Percentiles rank a stretch among this genome's conserved stretches.
Conservation (phyloP, 176 grass and related monocot genomes). For the Triticum timopheevii region DNA sequence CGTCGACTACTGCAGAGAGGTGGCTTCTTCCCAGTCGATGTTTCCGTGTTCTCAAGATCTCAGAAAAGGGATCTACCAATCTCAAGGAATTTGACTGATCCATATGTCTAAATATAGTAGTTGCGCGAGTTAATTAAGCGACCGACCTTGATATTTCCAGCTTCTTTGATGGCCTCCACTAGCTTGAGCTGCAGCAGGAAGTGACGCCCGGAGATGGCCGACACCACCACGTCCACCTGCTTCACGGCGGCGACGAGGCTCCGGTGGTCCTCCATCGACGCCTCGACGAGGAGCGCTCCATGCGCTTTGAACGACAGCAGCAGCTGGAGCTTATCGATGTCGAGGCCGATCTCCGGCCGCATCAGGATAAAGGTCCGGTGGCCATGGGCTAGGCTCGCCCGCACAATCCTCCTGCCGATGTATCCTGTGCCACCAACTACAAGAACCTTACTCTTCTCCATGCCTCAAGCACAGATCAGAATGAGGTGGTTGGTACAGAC, state of each 20-base stretch:
- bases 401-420: slow-evolving; percentile 38
- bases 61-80: neutral
- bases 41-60: neutral
- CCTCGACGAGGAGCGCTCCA: slow-evolving; percentile 51
- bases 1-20: neutral
- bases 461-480: neutral
- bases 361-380: slow-evolving; percentile 52
- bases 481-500: neutral
- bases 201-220: slow-evolving; percentile 24
- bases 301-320: slow-evolving; percentile 55
- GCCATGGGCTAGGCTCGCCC: slow-evolving; percentile 39
- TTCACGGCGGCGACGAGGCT: slow-evolving; percentile 50
- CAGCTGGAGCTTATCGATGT: slow-evolving; percentile 43
- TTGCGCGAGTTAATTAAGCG: neutral
- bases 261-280: slow-evolving; percentile 44
- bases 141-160: slow-evolving; percentile 57
- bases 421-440: slow-evolving; percentile 44
- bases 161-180: slow-evolving; percentile 66
- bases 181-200: slow-evolving; percentile 50
- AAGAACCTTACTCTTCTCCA: slow-evolving; percentile 27
- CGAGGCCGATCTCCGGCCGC: slow-evolving; percentile 44
- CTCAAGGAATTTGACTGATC: neutral
- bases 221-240: slow-evolving; percentile 65
- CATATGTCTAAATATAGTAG: neutral
- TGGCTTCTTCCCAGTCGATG: neutral